Percentiles rank a stretch among this genome's conserved stretches.
phyloP scores from a whole-genome alignment of 1,284 basidiomycete genomes.

The Neonothopanus nambi region DNA sequence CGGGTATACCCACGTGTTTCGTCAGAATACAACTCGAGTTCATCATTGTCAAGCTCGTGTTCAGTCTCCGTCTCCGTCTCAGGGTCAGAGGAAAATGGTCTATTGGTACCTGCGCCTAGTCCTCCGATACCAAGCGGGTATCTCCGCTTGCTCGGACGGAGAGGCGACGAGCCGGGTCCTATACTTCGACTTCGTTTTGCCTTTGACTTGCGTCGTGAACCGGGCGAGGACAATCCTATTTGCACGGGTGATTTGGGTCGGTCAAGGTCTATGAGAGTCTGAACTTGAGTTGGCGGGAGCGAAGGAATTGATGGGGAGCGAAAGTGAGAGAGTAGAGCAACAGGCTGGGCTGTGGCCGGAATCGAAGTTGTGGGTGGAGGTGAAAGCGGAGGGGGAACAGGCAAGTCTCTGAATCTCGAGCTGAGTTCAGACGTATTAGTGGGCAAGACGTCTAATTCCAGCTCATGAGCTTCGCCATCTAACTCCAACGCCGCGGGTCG shows the following conservation, averaged over 20 bases:
- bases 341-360: not conserved
- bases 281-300: not conserved
- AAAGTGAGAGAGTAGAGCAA: not conserved
- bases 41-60: constrained; percentile 3
- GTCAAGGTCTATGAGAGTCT: constrained; percentile 7
- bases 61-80: constrained; percentile 10
- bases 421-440: constrained; percentile 13
- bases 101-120: not conserved
- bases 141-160: constrained; percentile 2
- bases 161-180: constrained; percentile 9
- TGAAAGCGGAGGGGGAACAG: constrained; percentile 14
- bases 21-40: not conserved
- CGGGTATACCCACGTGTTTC: no score
- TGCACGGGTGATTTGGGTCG: constrained; percentile 16
- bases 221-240: constrained; percentile 15
- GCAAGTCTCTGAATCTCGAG: constrained; percentile 12
- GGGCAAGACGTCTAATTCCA: constrained; percentile 1
- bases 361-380: not conserved
- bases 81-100: constrained; percentile 15
- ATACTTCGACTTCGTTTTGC: constrained; percentile 9
- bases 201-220: constrained; percentile 8
- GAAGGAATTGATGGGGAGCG: constrained; percentile 6
- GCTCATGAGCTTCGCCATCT: constrained; percentile 12
- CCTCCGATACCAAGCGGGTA: no score
- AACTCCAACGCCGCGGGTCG: constrained; percentile 7